Evolutionary conservation across 2,329 filamentous ascomycete species (phyloP).

Genomic region (Periconia sp.): DNA sequence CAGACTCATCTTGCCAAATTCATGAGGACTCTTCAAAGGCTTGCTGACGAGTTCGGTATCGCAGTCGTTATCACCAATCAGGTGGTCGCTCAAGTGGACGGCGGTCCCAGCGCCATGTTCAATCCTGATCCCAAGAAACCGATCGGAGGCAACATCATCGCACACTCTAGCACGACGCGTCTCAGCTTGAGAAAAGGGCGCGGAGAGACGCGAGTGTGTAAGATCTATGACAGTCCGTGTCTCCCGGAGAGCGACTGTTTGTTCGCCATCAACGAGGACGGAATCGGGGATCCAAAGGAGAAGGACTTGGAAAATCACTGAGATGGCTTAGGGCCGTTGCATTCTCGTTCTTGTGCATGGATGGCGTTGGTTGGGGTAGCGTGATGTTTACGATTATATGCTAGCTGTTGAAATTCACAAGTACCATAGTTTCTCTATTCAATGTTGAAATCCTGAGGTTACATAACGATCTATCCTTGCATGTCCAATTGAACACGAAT

Average conservation of each 20-base stretch:
- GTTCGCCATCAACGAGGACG: conserved; percentile 96
- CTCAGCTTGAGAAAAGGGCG: conserved; percentile 95
- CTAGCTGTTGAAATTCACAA: too few species aligned
- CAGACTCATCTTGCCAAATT: conserved; percentile 90
- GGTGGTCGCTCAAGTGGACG: conserved; percentile 97
- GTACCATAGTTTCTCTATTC: too few species aligned
- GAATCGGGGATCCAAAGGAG: conserved; percentile 92
- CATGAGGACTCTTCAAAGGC: conserved; percentile 80
- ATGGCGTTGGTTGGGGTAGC: conserved; percentile 15
- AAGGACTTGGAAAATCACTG: conserved; percentile 90
- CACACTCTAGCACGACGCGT: conserved; percentile 93
- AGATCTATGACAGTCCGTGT: conserved; percentile 98
- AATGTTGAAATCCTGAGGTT: too few species aligned
- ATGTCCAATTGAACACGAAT: too few species aligned
- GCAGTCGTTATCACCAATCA: conserved; percentile 99
- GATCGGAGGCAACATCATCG: conserved; percentile 98
- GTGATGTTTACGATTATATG: conserved; percentile 14
- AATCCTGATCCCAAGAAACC: conserved; percentile 99
- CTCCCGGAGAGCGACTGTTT: conserved; percentile 94
- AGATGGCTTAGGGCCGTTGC: background rate
- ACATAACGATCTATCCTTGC: too few species aligned
- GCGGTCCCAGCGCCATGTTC: conserved; percentile 96
- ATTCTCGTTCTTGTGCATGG: conserved; percentile 17
- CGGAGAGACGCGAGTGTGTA: conserved; percentile 94
- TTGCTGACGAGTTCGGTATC: conserved; percentile 86